These are phyloP conservation scores for Podaxis sp. DNA, from an alignment of 768 basidiomycete species.

Conservation along the genomic window DNA sequence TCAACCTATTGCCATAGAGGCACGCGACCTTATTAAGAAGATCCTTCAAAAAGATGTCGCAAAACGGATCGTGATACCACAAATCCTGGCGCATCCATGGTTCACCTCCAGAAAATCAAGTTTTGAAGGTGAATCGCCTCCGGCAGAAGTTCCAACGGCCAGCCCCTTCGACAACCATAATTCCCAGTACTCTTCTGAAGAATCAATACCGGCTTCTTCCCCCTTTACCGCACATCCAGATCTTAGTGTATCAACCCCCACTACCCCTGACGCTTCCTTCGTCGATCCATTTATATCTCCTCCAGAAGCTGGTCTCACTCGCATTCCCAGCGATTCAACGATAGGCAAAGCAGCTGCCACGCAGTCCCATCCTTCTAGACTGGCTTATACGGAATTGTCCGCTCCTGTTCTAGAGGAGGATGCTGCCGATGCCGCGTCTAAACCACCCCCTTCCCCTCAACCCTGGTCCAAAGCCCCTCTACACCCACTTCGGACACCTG, in stretches of 20 bases:
- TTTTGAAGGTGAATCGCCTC: slow-evolving; percentile 29
- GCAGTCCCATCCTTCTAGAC: slow-evolving; percentile 31
- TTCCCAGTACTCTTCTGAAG: slow-evolving; percentile 44
- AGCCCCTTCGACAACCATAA: slow-evolving; percentile 18
- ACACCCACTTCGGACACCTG: slow-evolving; percentile 80
- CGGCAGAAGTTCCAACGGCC: slow-evolving; percentile 18
- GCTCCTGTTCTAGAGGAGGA: slow-evolving; percentile 55
- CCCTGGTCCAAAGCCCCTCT: slow-evolving; percentile 44
- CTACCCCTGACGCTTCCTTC: slow-evolving; percentile 51
- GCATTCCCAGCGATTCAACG: slow-evolving; percentile 55
- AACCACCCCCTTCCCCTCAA: slow-evolving; percentile 21
- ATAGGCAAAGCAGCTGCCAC: slow-evolving; percentile 43
- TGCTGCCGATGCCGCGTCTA: slow-evolving; percentile 15
- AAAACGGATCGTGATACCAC: slow-evolving; percentile 74
- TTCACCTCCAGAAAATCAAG: slow-evolving; percentile 47
- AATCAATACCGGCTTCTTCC: slow-evolving; percentile 53
- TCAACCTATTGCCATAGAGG: slow-evolving; percentile 46
- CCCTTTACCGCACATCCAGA: slow-evolving; percentile 31
- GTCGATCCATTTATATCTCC: slow-evolving; percentile 39
- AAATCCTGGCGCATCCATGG: slow-evolving; percentile 86
- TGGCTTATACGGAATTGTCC: slow-evolving; percentile 29
- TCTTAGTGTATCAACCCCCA: slow-evolving; percentile 43
- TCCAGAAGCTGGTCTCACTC: slow-evolving; percentile 31
- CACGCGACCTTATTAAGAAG: slow-evolving; percentile 75
- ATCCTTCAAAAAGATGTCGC: slow-evolving; percentile 76